A percentile compares a stretch with the other conserved stretches of the same genome.
These are phyloP conservation scores for Coemansia sp. DNA, from an alignment of 192 early-diverging fungal species.

Conservation along the genomic window DNA sequence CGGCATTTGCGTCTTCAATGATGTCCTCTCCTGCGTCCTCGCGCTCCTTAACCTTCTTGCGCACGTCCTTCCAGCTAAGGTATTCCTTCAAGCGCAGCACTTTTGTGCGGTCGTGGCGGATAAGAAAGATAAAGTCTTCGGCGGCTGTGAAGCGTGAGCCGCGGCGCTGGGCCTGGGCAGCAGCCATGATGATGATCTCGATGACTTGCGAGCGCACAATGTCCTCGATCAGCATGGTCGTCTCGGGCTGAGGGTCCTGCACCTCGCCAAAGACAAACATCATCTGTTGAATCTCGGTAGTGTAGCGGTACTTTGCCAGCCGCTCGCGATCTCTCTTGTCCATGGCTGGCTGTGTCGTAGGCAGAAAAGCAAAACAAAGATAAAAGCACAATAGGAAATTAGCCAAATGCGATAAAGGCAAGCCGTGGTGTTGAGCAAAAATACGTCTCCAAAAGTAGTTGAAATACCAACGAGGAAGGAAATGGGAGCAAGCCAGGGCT, in stretches of 20 bases:
- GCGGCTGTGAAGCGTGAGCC: slow-evolving; percentile 73
- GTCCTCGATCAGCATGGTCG: slow-evolving; percentile 88
- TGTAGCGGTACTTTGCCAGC: slow-evolving; percentile 53
- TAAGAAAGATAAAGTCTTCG: slow-evolving; percentile 95
- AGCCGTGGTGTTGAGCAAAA: no score
- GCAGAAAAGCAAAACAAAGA: background rate
- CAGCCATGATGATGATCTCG: slow-evolving; percentile 88
- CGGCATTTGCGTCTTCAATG: slow-evolving; percentile 45
- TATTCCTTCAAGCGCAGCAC: slow-evolving; percentile 86
- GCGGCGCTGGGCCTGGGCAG: slow-evolving; percentile 76
- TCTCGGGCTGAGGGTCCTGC: slow-evolving; percentile 80
- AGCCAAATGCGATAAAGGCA: background rate
- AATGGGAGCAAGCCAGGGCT: no score
- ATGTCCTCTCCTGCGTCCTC: slow-evolving; percentile 54
- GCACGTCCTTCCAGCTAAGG: slow-evolving; percentile 93
- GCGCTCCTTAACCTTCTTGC: slow-evolving; percentile 84
- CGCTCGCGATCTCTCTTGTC: slow-evolving; percentile 29
- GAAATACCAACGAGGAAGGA: no score
- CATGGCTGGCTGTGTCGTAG: background rate
- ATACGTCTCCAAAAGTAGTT: no score
- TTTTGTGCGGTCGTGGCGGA: slow-evolving; percentile 91
- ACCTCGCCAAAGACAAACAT: slow-evolving; percentile 99
- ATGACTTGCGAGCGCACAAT: slow-evolving; percentile 92
- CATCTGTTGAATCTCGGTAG: slow-evolving; percentile 91
- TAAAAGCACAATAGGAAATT: background rate